Percentiles rank a stretch among this genome's conserved stretches.
Evolutionary conservation across 2,329 filamentous ascomycete species (phyloP).

Genomic region (Bisporella sp.): DNA sequence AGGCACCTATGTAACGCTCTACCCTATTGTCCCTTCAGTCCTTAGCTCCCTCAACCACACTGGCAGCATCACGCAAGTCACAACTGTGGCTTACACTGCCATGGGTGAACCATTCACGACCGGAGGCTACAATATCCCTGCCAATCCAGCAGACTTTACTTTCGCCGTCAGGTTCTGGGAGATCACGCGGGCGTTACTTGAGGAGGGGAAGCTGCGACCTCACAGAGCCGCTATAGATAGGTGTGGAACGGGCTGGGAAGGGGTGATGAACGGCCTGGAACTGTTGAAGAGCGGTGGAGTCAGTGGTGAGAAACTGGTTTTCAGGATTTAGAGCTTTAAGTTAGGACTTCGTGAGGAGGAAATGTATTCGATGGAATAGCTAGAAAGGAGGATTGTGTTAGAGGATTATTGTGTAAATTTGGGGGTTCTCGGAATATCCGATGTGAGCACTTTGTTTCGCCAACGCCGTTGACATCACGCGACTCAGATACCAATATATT

Average conservation of each 20-base stretch:
- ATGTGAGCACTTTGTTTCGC: no score
- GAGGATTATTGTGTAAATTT: no score
- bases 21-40: no score
- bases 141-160: slow-evolving; percentile 8
- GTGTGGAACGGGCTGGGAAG: slow-evolving; percentile 2
- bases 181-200: slow-evolving; percentile 10
- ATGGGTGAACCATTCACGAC: background rate
- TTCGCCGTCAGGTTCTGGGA: slow-evolving; percentile 9
- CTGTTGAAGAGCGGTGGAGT: slow-evolving; percentile 4
- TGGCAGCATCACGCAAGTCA: background rate
- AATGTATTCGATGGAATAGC: no score
- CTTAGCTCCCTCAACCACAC: background rate
- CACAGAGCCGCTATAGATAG: background rate
- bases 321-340: background rate
- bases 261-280: slow-evolving; percentile 8
- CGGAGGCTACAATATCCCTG: slow-evolving; percentile 3
- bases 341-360: no score
- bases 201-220: slow-evolving; percentile 10
- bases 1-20: no score
- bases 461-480: no score
- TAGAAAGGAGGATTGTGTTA: no score
- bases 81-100: background rate
- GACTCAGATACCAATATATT: no score
- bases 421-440: no score
- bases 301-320: slow-evolving; percentile 13